phyloP scores from a whole-genome alignment of 345 rosid genomes.

The Moringa oleifera region DNA sequence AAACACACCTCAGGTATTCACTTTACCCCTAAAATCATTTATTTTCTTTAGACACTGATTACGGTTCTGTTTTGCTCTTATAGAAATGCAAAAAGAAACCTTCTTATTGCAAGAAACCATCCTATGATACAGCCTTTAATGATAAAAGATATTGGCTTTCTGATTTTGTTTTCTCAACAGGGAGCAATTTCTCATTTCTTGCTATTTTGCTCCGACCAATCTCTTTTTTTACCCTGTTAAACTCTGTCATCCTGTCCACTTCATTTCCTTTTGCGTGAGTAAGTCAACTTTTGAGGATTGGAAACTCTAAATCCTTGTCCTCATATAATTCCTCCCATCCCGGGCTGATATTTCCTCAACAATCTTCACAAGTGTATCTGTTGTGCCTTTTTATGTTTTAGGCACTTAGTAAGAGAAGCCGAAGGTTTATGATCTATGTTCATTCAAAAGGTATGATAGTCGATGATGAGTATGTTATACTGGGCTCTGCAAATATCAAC shows the following conservation, averaged over 20 bases:
- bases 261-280: no score
- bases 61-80: no score
- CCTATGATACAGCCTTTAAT: background rate
- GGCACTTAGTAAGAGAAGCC: constrained; percentile 54
- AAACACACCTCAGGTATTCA: constrained; percentile 64
- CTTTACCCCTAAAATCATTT: constrained; percentile 3
- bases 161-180: background rate
- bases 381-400: constrained; percentile 22
- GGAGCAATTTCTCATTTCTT: no score
- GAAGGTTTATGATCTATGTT: constrained; percentile 90
- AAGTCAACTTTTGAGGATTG: background rate
- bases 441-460: constrained; percentile 97
- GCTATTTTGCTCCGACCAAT: background rate
- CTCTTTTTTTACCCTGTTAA: background rate
- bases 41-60: background rate
- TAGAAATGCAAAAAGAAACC: no score
- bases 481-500: constrained; percentile 97
- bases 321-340: no score
- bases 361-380: background rate
- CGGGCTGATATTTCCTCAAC: background rate
- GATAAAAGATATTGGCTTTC: background rate
- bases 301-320: no score
- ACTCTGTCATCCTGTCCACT: background rate
- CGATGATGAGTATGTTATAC: constrained; percentile 77
- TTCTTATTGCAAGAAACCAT: background rate